Percentiles rank a stretch among this genome's conserved stretches.
Evolutionary conservation across 2,329 filamentous ascomycete genomes (phyloP).

Genomic region (Helicocarpus griseus): DNA sequence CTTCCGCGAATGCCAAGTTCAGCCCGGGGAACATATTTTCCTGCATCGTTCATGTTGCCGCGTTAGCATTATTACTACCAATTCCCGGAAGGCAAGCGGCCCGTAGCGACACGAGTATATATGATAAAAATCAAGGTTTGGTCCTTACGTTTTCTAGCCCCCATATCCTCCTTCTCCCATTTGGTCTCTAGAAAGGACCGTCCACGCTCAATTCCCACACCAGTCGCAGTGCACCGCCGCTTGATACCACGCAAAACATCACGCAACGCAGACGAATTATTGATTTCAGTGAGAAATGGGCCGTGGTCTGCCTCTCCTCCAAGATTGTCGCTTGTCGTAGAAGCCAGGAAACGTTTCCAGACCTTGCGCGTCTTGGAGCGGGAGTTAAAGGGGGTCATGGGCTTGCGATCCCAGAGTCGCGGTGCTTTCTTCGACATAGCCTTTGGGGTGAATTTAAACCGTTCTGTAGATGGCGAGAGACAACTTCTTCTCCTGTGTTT

Average conservation of each 20-base stretch:
- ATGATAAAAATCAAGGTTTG: not conserved
- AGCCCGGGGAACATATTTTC: not conserved
- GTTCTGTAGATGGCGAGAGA: slow-evolving; percentile 7
- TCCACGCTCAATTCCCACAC: slow-evolving; percentile 15
- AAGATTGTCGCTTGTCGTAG: slow-evolving; percentile 18
- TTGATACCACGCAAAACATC: slow-evolving; percentile 27
- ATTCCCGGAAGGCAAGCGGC: not conserved
- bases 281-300: slow-evolving; percentile 22
- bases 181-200: slow-evolving; percentile 33
- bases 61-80: not conserved
- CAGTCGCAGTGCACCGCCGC: slow-evolving; percentile 21
- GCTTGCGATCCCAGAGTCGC: slow-evolving; percentile 37
- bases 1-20: not conserved
- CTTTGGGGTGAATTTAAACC: slow-evolving; percentile 34
- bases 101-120: not conserved
- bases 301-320: slow-evolving; percentile 15
- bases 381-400: slow-evolving; percentile 30
- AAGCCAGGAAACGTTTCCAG: slow-evolving; percentile 36
- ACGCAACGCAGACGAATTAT: slow-evolving; percentile 20
- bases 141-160: slow-evolving; percentile 23
- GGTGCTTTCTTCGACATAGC: slow-evolving; percentile 24
- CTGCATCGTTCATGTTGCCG: no score
- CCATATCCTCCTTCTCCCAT: slow-evolving; percentile 26
- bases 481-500: not conserved
- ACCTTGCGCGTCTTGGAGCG: slow-evolving; percentile 35